Base-by-base conservation (phyloP, 2,329 filamentous ascomycete genomes). In the Talaromyces sp. region DNA sequence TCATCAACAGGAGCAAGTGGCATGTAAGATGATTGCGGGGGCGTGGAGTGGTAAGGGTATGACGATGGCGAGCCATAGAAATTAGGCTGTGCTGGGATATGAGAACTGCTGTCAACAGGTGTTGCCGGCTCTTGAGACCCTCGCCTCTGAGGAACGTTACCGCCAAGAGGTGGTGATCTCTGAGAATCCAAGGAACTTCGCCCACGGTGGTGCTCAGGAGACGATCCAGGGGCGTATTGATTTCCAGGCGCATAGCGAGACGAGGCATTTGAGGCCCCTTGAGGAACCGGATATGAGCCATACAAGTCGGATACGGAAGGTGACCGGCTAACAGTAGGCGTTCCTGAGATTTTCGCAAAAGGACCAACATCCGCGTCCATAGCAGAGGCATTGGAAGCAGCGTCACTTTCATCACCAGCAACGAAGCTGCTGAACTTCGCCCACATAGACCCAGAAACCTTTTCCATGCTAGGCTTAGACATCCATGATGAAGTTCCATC, bases 351-450 rank as follows among this genome's bases (percentile, higher is more conserved):
- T 59, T 89, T 89, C 8, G 90, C 88, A 73, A 99, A 98, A 1
- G 92, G 92, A 0, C 92, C 91, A 58, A 84, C 75, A 63, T 91
- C 89, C 22, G 73, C 77, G 56, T 84, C 84, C 58, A 82, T 82
- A 5, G 80, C 80, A 13, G 85, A 80, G 9, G 81, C 85, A 59
- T 82, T 82, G 0, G 84, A 85, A 10, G 81, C 81, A 36, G 82
- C 81, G 57, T 92, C 89, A 58, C 85, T 85, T 59, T 98, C 93
- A 63, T 97, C 93, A 15, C 95, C 96, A 57, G 90, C 88, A 63
- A 99, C 92, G 71, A 99, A 99, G 70, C 92, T 97, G 77, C 93
- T 98, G 77, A 99, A 97, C 62, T 90, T 92, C 65, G 88, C 92
- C 84, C 92, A 93, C 72, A 98, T 86, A 36, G 90, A 92, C 64